These are phyloP conservation scores for Monosporozyma siamensis DNA, from an alignment of 805 yeast genomes.

Conservation along the genomic window DNA sequence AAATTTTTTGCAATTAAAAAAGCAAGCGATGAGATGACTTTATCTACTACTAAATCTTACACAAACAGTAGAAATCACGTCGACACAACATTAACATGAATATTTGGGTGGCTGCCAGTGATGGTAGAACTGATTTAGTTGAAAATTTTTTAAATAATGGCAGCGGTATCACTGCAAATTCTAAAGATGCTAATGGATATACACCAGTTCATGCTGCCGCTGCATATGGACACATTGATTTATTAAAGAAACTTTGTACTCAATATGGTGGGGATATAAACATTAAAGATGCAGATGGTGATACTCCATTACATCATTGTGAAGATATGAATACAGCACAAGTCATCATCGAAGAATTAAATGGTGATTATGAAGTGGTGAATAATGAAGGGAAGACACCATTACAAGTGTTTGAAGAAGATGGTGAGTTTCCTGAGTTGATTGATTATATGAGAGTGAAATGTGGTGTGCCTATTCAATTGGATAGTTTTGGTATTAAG, in stretches of 20 bases:
- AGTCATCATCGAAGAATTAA: constrained; percentile 52
- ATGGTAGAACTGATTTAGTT: constrained; percentile 56
- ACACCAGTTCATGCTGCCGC: constrained; percentile 98
- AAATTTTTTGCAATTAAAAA: neutral
- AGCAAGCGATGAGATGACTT: too few species aligned
- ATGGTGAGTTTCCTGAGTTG: constrained; percentile 75
- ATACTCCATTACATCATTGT: constrained; percentile 87
- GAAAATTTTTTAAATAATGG: constrained; percentile 43
- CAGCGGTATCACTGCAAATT: constrained; percentile 46
- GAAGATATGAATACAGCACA: constrained; percentile 64
- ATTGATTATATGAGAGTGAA: constrained; percentile 48
- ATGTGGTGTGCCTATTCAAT: constrained; percentile 23
- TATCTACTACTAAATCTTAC: too few species aligned
- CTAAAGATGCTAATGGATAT: constrained; percentile 87
- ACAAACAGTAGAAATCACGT: too few species aligned
- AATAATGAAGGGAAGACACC: constrained; percentile 74
- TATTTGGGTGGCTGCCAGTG: constrained; percentile 94
- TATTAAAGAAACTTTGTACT: constrained; percentile 34
- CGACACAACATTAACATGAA: too few species aligned
- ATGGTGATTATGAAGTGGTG: constrained; percentile 54
- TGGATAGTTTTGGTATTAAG: constrained; percentile 23
- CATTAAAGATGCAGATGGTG: constrained; percentile 81
- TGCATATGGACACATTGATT: constrained; percentile 72
- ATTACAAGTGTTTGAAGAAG: constrained; percentile 67
- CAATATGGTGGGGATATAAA: constrained; percentile 71